Base-by-base conservation (phyloP, 2,329 filamentous ascomycete species). In the Dothiorella sarmentorum region DNA sequence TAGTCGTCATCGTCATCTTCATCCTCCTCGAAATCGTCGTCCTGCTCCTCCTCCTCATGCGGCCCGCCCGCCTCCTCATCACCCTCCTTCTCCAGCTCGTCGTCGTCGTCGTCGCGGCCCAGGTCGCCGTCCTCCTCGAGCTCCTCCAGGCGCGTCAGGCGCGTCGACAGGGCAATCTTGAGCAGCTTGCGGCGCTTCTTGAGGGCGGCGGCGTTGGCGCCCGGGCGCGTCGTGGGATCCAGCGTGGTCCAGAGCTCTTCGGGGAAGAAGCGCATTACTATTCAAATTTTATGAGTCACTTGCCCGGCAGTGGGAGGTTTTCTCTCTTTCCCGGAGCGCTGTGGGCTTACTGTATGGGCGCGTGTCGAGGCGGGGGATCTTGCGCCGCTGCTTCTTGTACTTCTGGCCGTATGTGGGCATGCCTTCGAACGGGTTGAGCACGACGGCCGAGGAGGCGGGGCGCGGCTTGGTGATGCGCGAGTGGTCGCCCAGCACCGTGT, bases 1-100 rank as follows among this genome's bases (percentile, higher is more conserved):
- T 87, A 86, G 66, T 86, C 84, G 3, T 82, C 83, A 58, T 84
- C 81, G 11, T 84, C 83, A 43, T 85, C 82, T 22, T 82, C 81
- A 43, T 83, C 80, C 62, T 83, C 85, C 56, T 84, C 81, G 59
- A 83, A 80, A 56, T 85, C 83, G 6, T 80, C 75, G 29, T 82
- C 77, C 60, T 82, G 79, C 40, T 81, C 79, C 18, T 80, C 76
- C 4, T 72, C 71, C 2, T 81, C 80, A 7, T 81, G 75, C 0
- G 76, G 74, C 0, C 77, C 76, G 20, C 68, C 69, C 11, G 40
- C 35, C 33, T 73, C 72, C 22, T 73, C 73, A 2, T 66, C 68
- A 6, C 65, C 64, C 0, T 71, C 70, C 17, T 72, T 72, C 3
- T 66, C 69, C 4, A 59, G 29, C 11, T 65, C 76, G 2, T 75